Evolutionary conservation across 2,329 filamentous ascomycete genomes (phyloP), one percentile per base, ranked within the genome.

Genomic region (Nigrospora oryzae): DNA sequence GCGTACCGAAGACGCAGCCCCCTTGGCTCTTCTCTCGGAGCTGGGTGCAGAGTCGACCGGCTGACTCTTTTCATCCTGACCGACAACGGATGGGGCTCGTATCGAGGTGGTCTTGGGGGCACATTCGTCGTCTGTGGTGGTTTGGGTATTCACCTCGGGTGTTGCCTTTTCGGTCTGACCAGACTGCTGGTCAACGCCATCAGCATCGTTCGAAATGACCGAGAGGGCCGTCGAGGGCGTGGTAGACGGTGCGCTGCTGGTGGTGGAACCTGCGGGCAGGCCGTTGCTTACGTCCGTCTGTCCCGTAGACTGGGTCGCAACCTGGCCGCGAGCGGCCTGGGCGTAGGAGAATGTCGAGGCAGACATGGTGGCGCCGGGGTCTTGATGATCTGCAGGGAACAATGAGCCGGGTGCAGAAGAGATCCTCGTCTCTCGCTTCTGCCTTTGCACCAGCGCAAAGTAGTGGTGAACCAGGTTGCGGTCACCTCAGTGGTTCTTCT

Each of bases 301-400:
- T 32, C 56, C 49, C 41, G 53, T 49, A 23, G 60, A 49, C 48
- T 63, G 58, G 31, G 56, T 59, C 43, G 73, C 60, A 45, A 77
- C 69, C 57, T 84, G 78, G 59, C 90, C 89, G 66, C 93, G 93
- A 48, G 91, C 91, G 61, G 91, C 91, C 75, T 95, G 89, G 58
- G 91, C 91, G 67, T 97, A 97, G 48, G 91, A 96, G 63, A 96
- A 95, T 42, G 14, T 7, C 51, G 77, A 56, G 47, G 65, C 64
- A 52, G 75, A 75, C 77, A 79, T 80, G 41, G 55, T 56, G 54
- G 56, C 50, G 34, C 15, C 5, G 23, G 40, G 33, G 15, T 31
- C 40, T 42, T 33, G 17, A 12, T 6, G 35, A 23, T 23, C 33
- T 8, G 17, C 16, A 36, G 15, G 31, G 28, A 13, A 33, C 33